Conservation (phyloP, 352 stramenopile species). For the Pythium myriotylum region DNA sequence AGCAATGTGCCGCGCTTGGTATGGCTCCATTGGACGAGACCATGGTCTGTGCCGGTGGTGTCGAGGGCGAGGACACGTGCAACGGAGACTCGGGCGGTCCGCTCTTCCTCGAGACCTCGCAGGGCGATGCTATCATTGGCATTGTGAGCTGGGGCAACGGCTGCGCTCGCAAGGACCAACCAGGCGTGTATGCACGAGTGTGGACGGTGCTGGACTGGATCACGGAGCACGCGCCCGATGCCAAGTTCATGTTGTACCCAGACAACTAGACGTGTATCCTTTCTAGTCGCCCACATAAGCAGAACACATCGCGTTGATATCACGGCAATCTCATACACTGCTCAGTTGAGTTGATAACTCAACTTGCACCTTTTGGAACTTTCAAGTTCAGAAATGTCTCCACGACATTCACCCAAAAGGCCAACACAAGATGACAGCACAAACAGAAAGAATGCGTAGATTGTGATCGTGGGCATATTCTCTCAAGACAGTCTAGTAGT, state of each 20-base stretch:
- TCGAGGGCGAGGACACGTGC: slow-evolving; percentile 26
- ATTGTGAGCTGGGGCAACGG: slow-evolving; percentile 31
- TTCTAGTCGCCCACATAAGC: too few species aligned
- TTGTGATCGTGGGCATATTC: too few species aligned
- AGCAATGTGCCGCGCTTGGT: neutral
- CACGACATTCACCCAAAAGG: too few species aligned
- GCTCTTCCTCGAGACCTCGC: slow-evolving; percentile 18
- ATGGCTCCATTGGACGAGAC: slow-evolving; percentile 12
- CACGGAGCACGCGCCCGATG: slow-evolving; percentile 3
- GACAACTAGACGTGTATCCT: slow-evolving; percentile 1
- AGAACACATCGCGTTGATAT: too few species aligned
- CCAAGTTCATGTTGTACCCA: slow-evolving; percentile 6
- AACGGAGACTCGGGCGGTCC: slow-evolving; percentile 34
- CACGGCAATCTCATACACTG: too few species aligned
- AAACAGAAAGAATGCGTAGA: too few species aligned
- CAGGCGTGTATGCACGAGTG: slow-evolving; percentile 23
- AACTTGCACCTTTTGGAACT: too few species aligned
- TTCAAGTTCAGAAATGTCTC: too few species aligned
- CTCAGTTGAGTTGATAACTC: too few species aligned
- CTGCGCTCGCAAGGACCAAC: slow-evolving; percentile 20
- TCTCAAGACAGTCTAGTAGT: too few species aligned
- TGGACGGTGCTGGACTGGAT: slow-evolving; percentile 17
- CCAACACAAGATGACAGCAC: too few species aligned
- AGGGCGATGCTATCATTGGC: slow-evolving; percentile 24
- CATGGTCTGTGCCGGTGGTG: slow-evolving; percentile 24